These are phyloP conservation scores for Cystoisospora suis DNA, from an alignment of 169 alveolate species.

Conservation along the genomic window DNA sequence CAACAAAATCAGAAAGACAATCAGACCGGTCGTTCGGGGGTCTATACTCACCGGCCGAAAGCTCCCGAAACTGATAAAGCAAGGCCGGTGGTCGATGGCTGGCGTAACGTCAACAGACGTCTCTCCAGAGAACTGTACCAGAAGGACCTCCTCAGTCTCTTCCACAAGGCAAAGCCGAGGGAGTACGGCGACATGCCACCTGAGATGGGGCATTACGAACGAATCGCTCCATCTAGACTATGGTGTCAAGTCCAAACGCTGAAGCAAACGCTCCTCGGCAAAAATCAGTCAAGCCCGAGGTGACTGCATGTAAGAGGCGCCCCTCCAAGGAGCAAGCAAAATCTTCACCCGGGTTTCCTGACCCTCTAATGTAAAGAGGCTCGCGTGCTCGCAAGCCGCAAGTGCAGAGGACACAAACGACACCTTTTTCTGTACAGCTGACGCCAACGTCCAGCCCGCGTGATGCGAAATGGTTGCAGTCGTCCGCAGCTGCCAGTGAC, in stretches of 20 bases:
- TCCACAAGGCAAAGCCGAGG: background rate
- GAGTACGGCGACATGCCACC: conserved; percentile 27
- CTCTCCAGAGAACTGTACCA: background rate
- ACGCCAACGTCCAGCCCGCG: too few species aligned
- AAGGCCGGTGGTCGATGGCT: background rate
- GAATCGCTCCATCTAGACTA: conserved; percentile 19
- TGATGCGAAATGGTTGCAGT: too few species aligned
- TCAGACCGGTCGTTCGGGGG: background rate
- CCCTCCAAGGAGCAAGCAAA: too few species aligned
- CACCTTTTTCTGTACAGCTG: too few species aligned
- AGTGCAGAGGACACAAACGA: too few species aligned
- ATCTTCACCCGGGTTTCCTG: too few species aligned
- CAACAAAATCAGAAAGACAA: background rate
- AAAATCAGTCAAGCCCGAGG: background rate
- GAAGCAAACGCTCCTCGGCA: conserved; percentile 1
- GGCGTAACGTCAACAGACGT: background rate
- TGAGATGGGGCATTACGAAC: background rate
- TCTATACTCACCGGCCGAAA: conserved; percentile 11
- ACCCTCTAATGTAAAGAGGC: too few species aligned
- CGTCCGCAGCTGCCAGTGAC: too few species aligned
- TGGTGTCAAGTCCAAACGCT: conserved; percentile 23
- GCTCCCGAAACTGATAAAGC: background rate
- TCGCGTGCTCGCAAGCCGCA: too few species aligned
- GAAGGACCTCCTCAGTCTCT: background rate
- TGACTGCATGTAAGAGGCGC: too few species aligned